Evolutionary conservation across 257 asterid species (phyloP).

Genomic region (Ajuga chamaepitys): DNA sequence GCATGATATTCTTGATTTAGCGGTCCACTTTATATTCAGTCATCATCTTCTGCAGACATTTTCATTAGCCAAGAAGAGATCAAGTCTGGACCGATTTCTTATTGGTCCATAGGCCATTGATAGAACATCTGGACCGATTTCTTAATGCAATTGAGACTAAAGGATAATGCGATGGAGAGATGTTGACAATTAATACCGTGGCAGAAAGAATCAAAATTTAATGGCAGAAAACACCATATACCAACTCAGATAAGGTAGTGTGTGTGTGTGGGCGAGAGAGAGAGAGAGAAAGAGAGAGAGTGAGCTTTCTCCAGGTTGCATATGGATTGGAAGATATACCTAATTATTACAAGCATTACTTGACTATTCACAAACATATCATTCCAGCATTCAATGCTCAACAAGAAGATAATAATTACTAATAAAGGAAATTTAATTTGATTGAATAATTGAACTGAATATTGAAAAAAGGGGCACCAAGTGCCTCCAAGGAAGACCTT

Average conservation of each 20-base stretch:
- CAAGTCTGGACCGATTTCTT: constrained; percentile 3
- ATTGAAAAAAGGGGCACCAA: neutral
- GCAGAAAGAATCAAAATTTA: constrained; percentile 15
- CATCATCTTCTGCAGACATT: constrained; percentile 24
- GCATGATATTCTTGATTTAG: neutral
- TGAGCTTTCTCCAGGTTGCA: neutral
- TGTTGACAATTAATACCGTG: constrained; percentile 4
- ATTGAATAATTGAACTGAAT: no score
- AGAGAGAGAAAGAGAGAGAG: neutral
- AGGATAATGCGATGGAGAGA: constrained; percentile 9
- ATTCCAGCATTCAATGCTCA: no score
- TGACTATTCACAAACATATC: no score
- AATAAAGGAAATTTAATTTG: no score
- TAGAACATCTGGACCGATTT: neutral
- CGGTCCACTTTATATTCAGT: constrained; percentile 18
- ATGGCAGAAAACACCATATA: constrained; percentile 22
- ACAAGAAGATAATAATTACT: no score
- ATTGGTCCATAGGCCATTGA: constrained; percentile 6
- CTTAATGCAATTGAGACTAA: constrained; percentile 16
- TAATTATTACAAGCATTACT: no score
- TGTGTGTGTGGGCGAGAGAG: no score
- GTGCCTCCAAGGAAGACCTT: constrained; percentile 5
- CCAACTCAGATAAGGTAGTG: constrained; percentile 16
- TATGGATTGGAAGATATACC: neutral
- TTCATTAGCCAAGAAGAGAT: constrained; percentile 6